These are phyloP conservation scores for Scutellaria galericulata DNA, from an alignment of 257 asterid genomes.

Conservation along the genomic window DNA sequence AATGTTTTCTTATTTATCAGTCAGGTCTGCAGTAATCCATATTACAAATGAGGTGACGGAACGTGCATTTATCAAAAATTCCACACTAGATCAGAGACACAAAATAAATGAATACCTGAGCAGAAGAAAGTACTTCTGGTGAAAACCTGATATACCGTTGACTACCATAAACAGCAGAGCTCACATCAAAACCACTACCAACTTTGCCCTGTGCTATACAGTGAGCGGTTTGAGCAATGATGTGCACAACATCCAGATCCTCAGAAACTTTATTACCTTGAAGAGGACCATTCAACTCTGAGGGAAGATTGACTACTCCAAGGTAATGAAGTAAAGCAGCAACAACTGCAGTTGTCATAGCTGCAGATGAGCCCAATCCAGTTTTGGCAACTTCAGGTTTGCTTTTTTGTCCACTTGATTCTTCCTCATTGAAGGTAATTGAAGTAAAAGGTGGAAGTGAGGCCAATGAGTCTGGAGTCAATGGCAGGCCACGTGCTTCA, in stretches of 20 bases:
- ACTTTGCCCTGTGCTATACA: constrained; percentile 99
- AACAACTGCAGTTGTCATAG: constrained; percentile 98
- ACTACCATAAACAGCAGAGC: constrained; percentile 99
- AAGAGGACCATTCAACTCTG: constrained; percentile 41
- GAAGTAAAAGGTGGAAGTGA: constrained; percentile 91
- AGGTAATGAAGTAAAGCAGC: constrained; percentile 90
- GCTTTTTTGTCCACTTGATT: constrained; percentile 60
- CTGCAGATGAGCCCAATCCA: constrained; percentile 99
- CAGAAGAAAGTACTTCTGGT: constrained; percentile 84
- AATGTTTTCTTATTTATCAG: background rate
- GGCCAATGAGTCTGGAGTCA: constrained; percentile 88
- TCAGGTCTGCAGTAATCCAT: constrained; percentile 7
- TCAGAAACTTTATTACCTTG: constrained; percentile 37
- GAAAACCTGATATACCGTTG: constrained; percentile 94
- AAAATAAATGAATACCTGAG: constrained; percentile 64
- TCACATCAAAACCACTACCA: constrained; percentile 99
- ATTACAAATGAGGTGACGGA: constrained; percentile 13
- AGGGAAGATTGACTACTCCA: constrained; percentile 79
- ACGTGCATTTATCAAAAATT: constrained; percentile 12
- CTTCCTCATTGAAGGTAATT: constrained; percentile 83
- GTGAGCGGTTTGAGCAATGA: constrained; percentile 96
- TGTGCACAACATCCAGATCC: constrained; percentile 80
- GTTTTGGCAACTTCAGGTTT: constrained; percentile 99
- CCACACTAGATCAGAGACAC: constrained; percentile 19
- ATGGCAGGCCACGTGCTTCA: constrained; percentile 85